Conservation (phyloP, 441 rosid species). For the Metrosideros polymorpha region DNA sequence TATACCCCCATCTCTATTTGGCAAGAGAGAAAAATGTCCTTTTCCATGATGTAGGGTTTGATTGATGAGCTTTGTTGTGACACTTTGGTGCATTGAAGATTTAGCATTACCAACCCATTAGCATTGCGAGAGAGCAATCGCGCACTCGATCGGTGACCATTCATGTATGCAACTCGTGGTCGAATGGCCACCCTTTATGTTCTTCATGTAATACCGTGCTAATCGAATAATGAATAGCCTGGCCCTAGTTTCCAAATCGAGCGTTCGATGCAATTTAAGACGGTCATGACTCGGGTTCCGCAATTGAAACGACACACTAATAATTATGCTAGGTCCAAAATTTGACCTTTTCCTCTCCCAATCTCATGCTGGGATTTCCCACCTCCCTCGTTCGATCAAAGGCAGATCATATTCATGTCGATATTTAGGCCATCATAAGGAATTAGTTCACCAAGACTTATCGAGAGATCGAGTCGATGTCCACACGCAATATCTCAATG, state of each 20-base stretch:
- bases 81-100: background rate
- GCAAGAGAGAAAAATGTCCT: background rate
- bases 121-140: background rate
- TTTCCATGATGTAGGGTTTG: background rate
- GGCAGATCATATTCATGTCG: background rate
- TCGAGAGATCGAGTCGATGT: background rate
- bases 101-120: background rate
- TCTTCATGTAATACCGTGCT: background rate
- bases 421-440: rapidly evolving
- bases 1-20: background rate
- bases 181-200: rapidly evolving
- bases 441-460: background rate
- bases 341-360: background rate
- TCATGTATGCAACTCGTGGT: background rate
- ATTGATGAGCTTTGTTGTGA: background rate
- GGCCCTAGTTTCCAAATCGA: background rate
- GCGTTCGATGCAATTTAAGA: background rate
- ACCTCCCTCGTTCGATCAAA: background rate
- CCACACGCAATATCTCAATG: background rate
- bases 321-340: background rate
- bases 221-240: background rate
- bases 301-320: background rate
- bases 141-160: background rate
- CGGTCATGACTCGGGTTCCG: background rate
- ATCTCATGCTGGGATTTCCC: background rate